These are phyloP conservation scores for Triticum aestivum DNA, from an alignment of 176 grass and related monocot species.

Conservation along the genomic window DNA sequence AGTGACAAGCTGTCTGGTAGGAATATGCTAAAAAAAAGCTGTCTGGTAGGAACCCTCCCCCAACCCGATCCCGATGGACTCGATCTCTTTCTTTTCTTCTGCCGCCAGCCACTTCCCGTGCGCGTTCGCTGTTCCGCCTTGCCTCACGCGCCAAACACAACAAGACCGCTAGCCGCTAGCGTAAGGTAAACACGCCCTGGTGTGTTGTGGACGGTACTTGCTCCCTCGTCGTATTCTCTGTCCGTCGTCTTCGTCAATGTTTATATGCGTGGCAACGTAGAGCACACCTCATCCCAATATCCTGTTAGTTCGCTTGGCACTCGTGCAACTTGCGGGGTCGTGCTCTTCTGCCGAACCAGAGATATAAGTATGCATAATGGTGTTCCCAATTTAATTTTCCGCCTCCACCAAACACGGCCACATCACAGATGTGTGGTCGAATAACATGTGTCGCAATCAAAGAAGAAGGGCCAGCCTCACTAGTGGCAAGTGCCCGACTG, in stretches of 20 bases:
- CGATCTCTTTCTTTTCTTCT: neutral
- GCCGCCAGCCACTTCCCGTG: neutral
- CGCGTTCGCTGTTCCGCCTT: neutral
- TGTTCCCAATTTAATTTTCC: neutral
- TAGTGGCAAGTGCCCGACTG: neutral
- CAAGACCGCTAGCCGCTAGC: neutral
- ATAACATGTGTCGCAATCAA: neutral
- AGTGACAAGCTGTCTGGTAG: neutral
- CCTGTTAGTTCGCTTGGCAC: neutral
- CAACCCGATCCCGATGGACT: neutral
- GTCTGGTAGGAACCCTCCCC: neutral
- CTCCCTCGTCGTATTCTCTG: neutral
- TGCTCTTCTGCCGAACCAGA: conserved; percentile 8
- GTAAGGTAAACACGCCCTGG: neutral
- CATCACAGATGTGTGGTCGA: neutral
- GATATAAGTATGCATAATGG: neutral
- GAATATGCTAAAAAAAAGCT: neutral
- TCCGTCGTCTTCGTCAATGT: neutral
- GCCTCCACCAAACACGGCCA: neutral
- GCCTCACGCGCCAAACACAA: neutral
- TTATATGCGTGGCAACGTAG: neutral
- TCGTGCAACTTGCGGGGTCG: neutral
- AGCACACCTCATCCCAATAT: neutral
- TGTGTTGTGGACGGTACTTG: neutral
- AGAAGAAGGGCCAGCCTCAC: neutral